phyloP scores from a whole-genome alignment of 768 basidiomycete species.

The Calocera cornea region DNA sequence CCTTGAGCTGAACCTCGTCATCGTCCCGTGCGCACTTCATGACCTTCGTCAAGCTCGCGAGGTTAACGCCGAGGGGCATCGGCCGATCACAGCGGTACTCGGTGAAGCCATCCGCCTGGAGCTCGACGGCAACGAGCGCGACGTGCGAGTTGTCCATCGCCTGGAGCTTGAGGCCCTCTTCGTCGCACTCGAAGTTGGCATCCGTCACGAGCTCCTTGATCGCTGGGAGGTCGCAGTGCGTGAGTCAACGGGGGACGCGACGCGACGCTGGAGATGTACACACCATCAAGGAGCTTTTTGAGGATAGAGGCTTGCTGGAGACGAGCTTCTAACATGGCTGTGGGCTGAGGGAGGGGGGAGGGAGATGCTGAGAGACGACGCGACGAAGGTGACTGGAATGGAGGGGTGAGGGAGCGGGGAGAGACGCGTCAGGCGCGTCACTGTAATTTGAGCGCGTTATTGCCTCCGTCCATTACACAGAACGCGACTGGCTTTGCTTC shows the following conservation, averaged over 20 bases:
- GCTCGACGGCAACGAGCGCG: conserved; percentile 80
- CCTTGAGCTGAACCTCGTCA: conserved; percentile 81
- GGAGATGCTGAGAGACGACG: background rate
- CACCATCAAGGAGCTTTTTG: conserved; percentile 89
- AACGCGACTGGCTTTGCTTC: background rate
- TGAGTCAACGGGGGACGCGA: conserved; percentile 2
- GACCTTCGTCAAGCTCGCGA: conserved; percentile 82
- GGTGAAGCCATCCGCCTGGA: conserved; percentile 67
- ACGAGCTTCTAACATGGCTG: conserved; percentile 76
- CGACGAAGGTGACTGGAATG: background rate
- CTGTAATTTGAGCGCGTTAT: background rate
- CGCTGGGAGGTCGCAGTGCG: conserved; percentile 45
- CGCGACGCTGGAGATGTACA: conserved; percentile 18
- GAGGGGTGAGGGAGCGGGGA: background rate
- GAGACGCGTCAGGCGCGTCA: conserved; percentile 3
- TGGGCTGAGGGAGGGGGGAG: background rate
- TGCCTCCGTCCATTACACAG: background rate
- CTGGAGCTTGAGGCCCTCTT: conserved; percentile 87
- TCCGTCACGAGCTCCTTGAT: conserved; percentile 97
- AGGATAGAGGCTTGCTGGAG: conserved; percentile 74
- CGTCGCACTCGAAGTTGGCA: conserved; percentile 94
- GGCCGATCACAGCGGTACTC: conserved; percentile 88
- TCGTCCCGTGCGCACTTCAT: conserved; percentile 96
- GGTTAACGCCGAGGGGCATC: conserved; percentile 80
- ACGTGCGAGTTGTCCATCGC: conserved; percentile 99